phyloP scores from a whole-genome alignment of 1,284 basidiomycete species.

The Phaffia rhodozyma region DNA sequence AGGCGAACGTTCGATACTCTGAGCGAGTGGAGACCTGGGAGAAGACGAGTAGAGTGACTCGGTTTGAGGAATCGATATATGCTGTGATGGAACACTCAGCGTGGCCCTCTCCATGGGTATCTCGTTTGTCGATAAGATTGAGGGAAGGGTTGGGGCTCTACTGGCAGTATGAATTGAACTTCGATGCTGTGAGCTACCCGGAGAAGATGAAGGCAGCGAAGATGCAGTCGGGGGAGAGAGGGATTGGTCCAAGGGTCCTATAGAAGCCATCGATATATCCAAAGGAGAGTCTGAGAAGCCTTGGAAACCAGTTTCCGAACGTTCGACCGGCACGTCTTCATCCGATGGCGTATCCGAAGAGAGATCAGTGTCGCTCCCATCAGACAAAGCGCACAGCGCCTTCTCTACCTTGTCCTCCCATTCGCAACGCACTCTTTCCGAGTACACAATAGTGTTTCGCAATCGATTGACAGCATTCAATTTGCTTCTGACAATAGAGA shows the following conservation, averaged over 20 bases:
- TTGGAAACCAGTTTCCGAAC: not conserved
- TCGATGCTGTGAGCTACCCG: too few species aligned
- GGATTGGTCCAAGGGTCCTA: not conserved
- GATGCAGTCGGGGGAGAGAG: not conserved
- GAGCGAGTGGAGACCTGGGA: slow-evolving; percentile 4
- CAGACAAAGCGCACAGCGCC: slow-evolving; percentile 49
- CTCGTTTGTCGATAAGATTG: too few species aligned
- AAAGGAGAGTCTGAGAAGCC: not conserved
- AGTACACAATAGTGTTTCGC: slow-evolving; percentile 95
- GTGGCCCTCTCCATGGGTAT: too few species aligned
- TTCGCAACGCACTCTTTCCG: slow-evolving; percentile 92
- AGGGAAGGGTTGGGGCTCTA: too few species aligned
- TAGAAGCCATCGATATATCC: not conserved
- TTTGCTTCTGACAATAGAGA: slow-evolving; percentile 81
- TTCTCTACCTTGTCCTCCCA: slow-evolving; percentile 81
- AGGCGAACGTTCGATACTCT: not conserved
- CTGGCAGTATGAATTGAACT: too few species aligned
- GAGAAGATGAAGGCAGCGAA: too few species aligned
- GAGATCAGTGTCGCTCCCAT: slow-evolving; percentile 33
- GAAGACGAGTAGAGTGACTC: not conserved
- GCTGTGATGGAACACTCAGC: too few species aligned
- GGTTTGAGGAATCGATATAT: too few species aligned
- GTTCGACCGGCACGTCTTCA: not conserved
- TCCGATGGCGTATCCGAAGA: slow-evolving; percentile 24
- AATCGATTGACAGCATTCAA: slow-evolving; percentile 89